Evolutionary conservation across 1,139 yeast species (phyloP), one percentile per base, ranked within the genome.

Genomic region (Blastobotrys buckinghamii): DNA sequence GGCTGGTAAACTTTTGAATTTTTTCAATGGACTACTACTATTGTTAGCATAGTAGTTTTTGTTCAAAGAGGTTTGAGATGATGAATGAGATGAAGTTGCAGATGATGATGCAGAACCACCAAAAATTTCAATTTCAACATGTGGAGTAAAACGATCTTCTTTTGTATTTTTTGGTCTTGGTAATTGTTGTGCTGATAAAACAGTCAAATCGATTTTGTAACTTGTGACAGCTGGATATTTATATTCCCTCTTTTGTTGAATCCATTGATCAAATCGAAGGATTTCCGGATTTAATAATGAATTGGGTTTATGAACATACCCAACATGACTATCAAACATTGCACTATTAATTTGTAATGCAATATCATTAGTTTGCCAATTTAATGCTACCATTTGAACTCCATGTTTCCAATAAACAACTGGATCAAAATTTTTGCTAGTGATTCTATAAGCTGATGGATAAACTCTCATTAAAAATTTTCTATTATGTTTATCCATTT

Each of bases 271-370:
- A 29, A 49, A 45, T 40, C 38, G 27, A 9, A 42, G 24, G 2
- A 38, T 27, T n/a, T 38, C 36, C 26, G 47, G 40, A 41, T 38
- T 42, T 39, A 47, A 46, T 35, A 49, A 39, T 32, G 33, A 63
- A 55, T 48, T 66, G 0, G 97, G 96, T 59, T 92, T 92, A 49
- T 86, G 68, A 4, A 84, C 80, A 62, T 86, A 94, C 0, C 98
- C 98, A 0, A 76, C 71, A 32, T 72, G 75, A 19, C 75, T 70
- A 0, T 77, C 76, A 65, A 92, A 92, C 73, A 90, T 71, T 0
- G 97, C 87, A 57, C 85, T 86, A 63, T 89, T 90, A n/a, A 92
- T 62, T 60, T 88, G 96, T 63, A 89, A 92, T 0, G 97, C 97
- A 20, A 80, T 55, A 61, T 92, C 98, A 63, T 80, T 84, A 0